Percentiles rank a stretch among this genome's conserved stretches.
phyloP scores from a whole-genome alignment of 805 yeast genomes.

The Candida taoyuanica region DNA sequence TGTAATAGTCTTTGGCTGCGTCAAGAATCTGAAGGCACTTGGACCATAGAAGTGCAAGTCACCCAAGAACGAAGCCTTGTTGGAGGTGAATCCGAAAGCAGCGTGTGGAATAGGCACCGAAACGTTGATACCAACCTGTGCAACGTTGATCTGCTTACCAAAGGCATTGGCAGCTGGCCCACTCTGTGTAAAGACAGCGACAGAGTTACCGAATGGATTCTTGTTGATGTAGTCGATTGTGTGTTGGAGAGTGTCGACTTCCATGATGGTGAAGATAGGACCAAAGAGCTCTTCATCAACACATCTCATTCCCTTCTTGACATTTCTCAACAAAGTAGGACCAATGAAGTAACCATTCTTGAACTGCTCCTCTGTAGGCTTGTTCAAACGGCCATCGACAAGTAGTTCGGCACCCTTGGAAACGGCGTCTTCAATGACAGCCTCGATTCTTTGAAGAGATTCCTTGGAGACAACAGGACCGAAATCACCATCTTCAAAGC shows the following conservation, averaged over 20 bases:
- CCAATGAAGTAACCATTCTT: conserved; percentile 68
- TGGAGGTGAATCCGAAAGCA: conserved; percentile 77
- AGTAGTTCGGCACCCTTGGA: conserved; percentile 57
- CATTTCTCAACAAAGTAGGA: conserved; percentile 60
- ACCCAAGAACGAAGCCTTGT: conserved; percentile 73
- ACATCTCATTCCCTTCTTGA: conserved; percentile 64
- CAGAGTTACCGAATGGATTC: conserved; percentile 65
- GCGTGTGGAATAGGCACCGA: conserved; percentile 81
- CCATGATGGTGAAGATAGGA: conserved; percentile 63
- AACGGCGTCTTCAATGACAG: conserved; percentile 53
- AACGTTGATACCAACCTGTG: conserved; percentile 75
- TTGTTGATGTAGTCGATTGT: conserved; percentile 60
- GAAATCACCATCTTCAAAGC: conserved; percentile 59
- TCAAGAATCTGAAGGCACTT: conserved; percentile 65
- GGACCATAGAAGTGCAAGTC: conserved; percentile 80
- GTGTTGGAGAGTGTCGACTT: conserved; percentile 61
- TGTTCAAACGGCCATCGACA: conserved; percentile 54
- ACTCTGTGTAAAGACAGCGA: conserved; percentile 62
- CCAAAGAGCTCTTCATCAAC: conserved; percentile 75
- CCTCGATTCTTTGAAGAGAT: conserved; percentile 48
- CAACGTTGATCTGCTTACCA: conserved; percentile 60
- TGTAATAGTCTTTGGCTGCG: conserved; percentile 75
- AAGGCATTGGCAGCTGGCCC: conserved; percentile 69
- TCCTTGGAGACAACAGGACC: conserved; percentile 71
- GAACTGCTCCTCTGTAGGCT: conserved; percentile 31